Base-by-base conservation (phyloP, 768 basidiomycete species). In the Hericium rajendrae region DNA sequence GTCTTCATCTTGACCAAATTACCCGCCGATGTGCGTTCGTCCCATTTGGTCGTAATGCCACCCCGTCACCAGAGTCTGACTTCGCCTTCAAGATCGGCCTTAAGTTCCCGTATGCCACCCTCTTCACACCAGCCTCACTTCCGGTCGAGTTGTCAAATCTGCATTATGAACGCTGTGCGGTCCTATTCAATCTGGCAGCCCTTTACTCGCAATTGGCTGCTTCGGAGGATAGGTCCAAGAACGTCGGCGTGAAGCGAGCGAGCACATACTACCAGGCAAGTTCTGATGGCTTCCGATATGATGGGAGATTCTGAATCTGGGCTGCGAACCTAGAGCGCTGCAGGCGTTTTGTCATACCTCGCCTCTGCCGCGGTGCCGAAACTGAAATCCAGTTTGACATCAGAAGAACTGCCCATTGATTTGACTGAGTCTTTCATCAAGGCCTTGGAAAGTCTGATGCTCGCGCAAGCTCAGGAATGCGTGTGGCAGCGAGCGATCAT, bases 401-500 rank as follows among this genome's bases (percentile, higher is more conserved):
- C 79, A 18, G 74, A 75, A 46, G 82, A 84, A n/a, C 65, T 68
- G 2, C 82, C 86, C 0, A 62, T 76, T 15, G 95, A 97, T 67
- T 76, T 97, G 26, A 78, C 85, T 0, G 70, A 73, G 24, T 66
- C 79, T 0, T 85, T 87, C 62, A 65, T 90, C 22, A 75, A 74
- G 50, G 76, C 82, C 26, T 66, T 97, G 46, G 83, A 90, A 66
- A 80, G 71, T 61, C 78, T 97, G 56, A 86, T 92, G 82, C 78
- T 94, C 4, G 93, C 93, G 0, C 92, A 97, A 70, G 94, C 94
- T 1, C 95, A 98, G 63, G 97, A 99, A 72, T 95, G 91, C 67
- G 91, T 85, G 43, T 98, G 94, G 94, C 94, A 95, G 67, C 81
- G 87, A 62, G 94, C 94, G 15, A 85, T 87, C 66, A 71, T 90